Evolutionary conservation across 225 moss, liverwort and hornwort genomes (phyloP).

Genomic region (Pseudoscleropodium purum): DNA sequence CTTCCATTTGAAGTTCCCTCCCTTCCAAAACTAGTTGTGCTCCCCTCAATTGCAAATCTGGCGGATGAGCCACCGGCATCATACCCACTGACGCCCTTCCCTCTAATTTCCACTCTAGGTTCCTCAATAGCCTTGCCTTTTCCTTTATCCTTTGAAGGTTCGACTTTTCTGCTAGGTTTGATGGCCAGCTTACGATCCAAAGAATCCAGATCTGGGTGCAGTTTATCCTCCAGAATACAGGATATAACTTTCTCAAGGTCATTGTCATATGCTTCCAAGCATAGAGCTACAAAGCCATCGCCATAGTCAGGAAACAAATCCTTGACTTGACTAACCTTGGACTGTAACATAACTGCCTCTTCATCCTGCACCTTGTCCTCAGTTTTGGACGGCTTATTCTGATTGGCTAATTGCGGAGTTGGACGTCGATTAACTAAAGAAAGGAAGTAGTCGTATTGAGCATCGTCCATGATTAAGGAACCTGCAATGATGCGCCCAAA

Average conservation of each 20-base stretch:
- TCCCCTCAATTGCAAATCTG: constrained; percentile 13
- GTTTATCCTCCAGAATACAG: constrained; percentile 65
- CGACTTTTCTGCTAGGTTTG: constrained; percentile 43
- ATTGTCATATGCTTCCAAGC: constrained; percentile 94
- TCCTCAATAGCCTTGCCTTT: constrained; percentile 75
- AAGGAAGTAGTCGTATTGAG: constrained; percentile 70
- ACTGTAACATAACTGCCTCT: constrained; percentile 49
- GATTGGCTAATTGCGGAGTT: not conserved
- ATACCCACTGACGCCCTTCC: constrained; percentile 3
- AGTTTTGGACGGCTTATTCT: not conserved
- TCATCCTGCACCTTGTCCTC: constrained; percentile 32
- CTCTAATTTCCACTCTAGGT: constrained; percentile 2
- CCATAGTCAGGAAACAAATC: constrained; percentile 91
- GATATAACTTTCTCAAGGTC: constrained; percentile 87
- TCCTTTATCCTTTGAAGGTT: constrained; percentile 60
- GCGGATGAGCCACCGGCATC: constrained; percentile 26
- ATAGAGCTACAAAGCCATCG: constrained; percentile 76
- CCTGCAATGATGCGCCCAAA: constrained; percentile 29
- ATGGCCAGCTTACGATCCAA: constrained; percentile 46
- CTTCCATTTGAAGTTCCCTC: constrained; percentile 19
- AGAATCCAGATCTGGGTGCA: constrained; percentile 69
- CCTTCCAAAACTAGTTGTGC: constrained; percentile 8
- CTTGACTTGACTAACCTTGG: constrained; percentile 81
- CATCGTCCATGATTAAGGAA: constrained; percentile 61
- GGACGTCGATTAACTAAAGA: constrained; percentile 45